Evolutionary conservation across 176 grass and related monocot species (phyloP).

Genomic region (Carex cristatella): DNA sequence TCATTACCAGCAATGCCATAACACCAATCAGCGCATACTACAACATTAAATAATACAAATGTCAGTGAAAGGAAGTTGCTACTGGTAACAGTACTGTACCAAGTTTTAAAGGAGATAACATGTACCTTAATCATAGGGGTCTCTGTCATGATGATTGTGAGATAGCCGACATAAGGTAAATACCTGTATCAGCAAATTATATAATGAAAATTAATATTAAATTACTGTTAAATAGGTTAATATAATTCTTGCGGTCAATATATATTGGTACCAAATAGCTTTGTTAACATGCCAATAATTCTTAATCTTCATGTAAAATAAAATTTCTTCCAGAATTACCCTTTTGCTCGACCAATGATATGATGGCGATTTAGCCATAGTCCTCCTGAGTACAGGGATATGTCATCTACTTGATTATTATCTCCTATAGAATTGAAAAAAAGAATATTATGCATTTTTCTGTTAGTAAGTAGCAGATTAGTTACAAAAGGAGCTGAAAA

Average conservation of each 20-base stretch:
- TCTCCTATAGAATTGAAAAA: constrained; percentile 8
- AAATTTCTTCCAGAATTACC: constrained; percentile 7
- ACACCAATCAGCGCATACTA: constrained; percentile 19
- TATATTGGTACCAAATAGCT: neutral
- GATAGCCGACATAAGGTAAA: constrained; percentile 33
- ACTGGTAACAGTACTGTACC: neutral
- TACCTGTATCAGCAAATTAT: constrained; percentile 14
- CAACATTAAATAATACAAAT: constrained; percentile 17
- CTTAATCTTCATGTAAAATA: neutral
- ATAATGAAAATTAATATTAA: neutral
- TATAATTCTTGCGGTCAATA: neutral
- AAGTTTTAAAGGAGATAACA: neutral
- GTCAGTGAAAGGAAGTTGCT: neutral
- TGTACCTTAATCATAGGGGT: constrained; percentile 27
- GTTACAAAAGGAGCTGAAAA: neutral
- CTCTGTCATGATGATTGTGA: constrained; percentile 36
- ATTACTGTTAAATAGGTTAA: neutral
- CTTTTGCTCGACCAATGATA: constrained; percentile 27
- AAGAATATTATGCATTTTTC: neutral
- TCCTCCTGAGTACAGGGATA: constrained; percentile 13
- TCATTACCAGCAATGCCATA: constrained; percentile 19
- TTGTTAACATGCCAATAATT: neutral
- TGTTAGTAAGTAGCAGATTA: neutral
- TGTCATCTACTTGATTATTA: constrained; percentile 21
- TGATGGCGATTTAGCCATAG: constrained; percentile 25